phyloP scores from a whole-genome alignment of 2,329 filamentous ascomycete genomes.

The Aspergillus tubingensis region DNA sequence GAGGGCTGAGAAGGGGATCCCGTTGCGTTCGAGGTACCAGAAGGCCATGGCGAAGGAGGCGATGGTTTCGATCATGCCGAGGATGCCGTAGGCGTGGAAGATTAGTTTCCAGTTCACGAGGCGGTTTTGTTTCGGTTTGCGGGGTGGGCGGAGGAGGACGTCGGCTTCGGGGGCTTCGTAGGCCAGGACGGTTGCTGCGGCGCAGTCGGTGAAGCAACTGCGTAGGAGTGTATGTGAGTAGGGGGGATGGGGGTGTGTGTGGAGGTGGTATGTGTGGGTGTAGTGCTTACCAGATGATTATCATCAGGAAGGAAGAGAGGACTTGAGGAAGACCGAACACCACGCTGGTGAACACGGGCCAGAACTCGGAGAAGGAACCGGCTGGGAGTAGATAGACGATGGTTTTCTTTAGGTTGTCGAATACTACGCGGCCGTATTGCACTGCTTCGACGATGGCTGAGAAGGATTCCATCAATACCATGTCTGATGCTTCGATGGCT shows the following conservation, averaged over 20 bases:
- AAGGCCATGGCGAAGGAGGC: constrained; percentile 66
- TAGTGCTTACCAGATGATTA: constrained; percentile 58
- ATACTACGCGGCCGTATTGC: constrained; percentile 72
- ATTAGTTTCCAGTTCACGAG: constrained; percentile 74
- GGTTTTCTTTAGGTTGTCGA: constrained; percentile 74
- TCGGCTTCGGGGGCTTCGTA: constrained; percentile 78
- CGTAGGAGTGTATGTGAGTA: too few species aligned
- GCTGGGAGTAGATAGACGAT: constrained; percentile 74
- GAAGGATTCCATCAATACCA: constrained; percentile 69
- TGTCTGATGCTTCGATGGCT: constrained; percentile 63
- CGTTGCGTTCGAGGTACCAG: constrained; percentile 62
- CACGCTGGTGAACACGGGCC: constrained; percentile 74
- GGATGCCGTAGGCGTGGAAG: constrained; percentile 70
- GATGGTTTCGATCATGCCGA: constrained; percentile 65
- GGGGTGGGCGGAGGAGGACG: constrained; percentile 67
- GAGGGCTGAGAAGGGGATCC: constrained; percentile 64
- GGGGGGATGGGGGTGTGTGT: background rate
- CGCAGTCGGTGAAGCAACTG: constrained; percentile 74
- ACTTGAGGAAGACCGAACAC: constrained; percentile 73
- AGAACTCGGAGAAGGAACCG: constrained; percentile 73
- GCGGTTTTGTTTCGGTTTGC: constrained; percentile 68
- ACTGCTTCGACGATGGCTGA: constrained; percentile 71
- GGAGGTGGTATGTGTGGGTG: background rate
- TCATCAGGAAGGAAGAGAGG: constrained; percentile 72
- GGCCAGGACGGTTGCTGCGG: constrained; percentile 70